phyloP scores from a whole-genome alignment of 164 flowering plant genomes.

The Hamamelis virginiana region DNA sequence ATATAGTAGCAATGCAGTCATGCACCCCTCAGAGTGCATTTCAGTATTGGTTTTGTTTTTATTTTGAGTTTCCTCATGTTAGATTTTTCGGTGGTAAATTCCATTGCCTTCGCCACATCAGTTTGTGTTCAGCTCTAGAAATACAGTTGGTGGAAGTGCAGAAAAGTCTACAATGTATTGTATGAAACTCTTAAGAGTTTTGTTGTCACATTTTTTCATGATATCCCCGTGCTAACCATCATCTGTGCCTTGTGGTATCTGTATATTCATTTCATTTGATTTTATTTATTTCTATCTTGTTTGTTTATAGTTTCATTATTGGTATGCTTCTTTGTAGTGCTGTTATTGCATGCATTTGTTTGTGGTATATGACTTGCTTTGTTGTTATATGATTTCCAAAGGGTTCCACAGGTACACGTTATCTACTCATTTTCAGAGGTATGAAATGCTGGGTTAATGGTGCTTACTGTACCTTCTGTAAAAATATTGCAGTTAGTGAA shows the following conservation, averaged over 20 bases:
- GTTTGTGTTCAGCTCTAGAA: neutral
- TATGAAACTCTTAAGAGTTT: neutral
- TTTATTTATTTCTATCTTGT: too few species aligned
- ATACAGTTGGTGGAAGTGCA: neutral
- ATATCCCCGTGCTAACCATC: neutral
- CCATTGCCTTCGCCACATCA: neutral
- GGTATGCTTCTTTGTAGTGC: neutral
- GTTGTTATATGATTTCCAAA: constrained; percentile 25
- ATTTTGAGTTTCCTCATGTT: neutral
- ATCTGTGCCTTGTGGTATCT: neutral
- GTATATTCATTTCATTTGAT: too few species aligned
- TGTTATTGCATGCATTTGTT: neutral
- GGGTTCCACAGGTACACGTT: constrained; percentile 29
- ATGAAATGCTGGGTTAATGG: constrained; percentile 26
- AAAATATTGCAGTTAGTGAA: neutral
- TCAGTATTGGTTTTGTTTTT: neutral
- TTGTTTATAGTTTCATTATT: neutral
- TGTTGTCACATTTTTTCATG: neutral
- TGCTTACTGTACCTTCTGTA: constrained; percentile 6
- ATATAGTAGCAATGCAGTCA: neutral
- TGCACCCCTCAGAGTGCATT: too few species aligned
- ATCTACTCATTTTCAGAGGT: constrained; percentile 36
- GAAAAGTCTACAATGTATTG: neutral
- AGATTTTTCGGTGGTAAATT: neutral
- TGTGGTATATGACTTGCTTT: constrained; percentile 12